phyloP scores from a whole-genome alignment of 2,329 filamentous ascomycete species.

The Botrytis squamosa region DNA sequence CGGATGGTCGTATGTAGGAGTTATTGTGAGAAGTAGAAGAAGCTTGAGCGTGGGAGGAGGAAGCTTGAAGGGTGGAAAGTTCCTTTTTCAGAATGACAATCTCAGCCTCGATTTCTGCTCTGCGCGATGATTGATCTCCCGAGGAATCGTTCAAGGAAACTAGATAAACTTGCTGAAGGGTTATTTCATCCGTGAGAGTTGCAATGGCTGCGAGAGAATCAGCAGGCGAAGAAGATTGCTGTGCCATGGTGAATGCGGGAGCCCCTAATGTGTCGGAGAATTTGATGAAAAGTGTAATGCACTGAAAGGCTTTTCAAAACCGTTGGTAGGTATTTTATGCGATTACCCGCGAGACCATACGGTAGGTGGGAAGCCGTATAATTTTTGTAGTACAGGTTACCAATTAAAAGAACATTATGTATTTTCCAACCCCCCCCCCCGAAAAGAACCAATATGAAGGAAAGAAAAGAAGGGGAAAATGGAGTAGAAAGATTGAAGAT shows the following conservation, averaged over 20 bases:
- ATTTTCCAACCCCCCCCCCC: neutral
- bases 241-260: slow-evolving; percentile 16
- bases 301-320: neutral
- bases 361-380: slow-evolving; percentile 10
- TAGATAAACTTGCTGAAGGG: slow-evolving; percentile 46
- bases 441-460: neutral
- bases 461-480: neutral
- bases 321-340: slow-evolving; percentile 15
- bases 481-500: neutral
- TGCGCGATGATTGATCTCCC: slow-evolving; percentile 25
- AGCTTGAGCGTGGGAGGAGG: neutral
- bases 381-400: slow-evolving; percentile 3
- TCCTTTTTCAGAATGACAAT: neutral
- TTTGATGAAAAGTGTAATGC: neutral
- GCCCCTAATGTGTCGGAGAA: neutral
- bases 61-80: neutral
- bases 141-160: slow-evolving; percentile 42
- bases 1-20: neutral
- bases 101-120: neutral
- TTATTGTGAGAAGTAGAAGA: neutral
- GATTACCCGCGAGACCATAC: slow-evolving; percentile 7
- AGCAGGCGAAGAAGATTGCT: slow-evolving; percentile 1
- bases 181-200: slow-evolving; percentile 45
- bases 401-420: slow-evolving; percentile 4
- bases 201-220: slow-evolving; percentile 25